Base-by-base conservation (phyloP, 306 rosid species). In the Sophora flavescens region DNA sequence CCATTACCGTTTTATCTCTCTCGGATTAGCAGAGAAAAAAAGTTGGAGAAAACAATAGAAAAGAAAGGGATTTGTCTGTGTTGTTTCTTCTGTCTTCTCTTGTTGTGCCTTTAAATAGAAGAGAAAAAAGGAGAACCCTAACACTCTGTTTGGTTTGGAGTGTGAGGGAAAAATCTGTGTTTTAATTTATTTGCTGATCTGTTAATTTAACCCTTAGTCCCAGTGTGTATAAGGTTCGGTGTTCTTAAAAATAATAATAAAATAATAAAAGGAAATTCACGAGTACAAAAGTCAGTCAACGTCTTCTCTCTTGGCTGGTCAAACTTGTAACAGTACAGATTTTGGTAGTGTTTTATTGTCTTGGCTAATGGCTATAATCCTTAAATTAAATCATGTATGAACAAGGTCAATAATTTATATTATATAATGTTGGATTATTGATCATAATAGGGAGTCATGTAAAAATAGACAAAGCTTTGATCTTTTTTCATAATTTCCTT, bases 261-360 rank as follows among this genome's bases (percentile, higher is more conserved):
- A 22, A 22, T 22, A 22, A 22, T 22, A 22, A 22, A 22, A 22
- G 22, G 22, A 22, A 22, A 22, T 22, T 22, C 22, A 22, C 22
- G 22, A 22, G 66, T 12, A 8, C 39, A 50, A 41, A 26, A 26
- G 11, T 22, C 53, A 3, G 57, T 15, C 47, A 51, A 76, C 26
- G 41, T 70, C 28, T 26, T 41, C 15, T 44, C 50, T 9, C 50
- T 14, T 14, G 68, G 10, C 67, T n/a, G 47, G 78, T 72, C 78
- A 72, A 59, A 72, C 17, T 36, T 38, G 63, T 60, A 9, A 22
- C 3, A 32, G 12, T 16, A 13, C 17, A 3, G 6, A 10, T 44
- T 44, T 10, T 44, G 50, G 50, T 44, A 44, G 10, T 44, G 50
- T 39, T 39, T 12, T 47, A 39, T 30, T 30, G 3, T 30, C 2